Base-by-base conservation (phyloP, 768 basidiomycete genomes). In the Amanita polypyramis region DNA sequence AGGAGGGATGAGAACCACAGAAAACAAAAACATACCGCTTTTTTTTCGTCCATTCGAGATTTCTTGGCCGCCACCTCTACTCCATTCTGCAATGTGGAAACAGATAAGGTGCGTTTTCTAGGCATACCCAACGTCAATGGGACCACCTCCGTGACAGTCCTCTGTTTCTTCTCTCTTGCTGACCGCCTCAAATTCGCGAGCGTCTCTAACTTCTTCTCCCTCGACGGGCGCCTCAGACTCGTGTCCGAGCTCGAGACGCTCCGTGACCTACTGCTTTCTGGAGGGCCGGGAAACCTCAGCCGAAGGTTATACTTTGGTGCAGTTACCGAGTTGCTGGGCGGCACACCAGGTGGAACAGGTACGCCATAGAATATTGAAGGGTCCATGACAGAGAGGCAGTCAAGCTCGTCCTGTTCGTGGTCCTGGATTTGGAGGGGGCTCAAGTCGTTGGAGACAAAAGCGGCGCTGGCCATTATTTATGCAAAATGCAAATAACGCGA, bases 21-120 rank as follows among this genome's bases (percentile, higher is more conserved):
- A n/a, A 20, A 34, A 21, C 33, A 15, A 14, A 32, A 43, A 41
- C 67, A 51, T 53, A 74, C 74, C 42, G 64, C 65, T 51, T 74
- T 74, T 48, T 67, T 70, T 42, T 63, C 60, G n/a, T 34, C 56
- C 53, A 44, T 62, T 55, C 25, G 37, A 25, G 48, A 58, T 53
- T 59, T 65, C 56, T 67, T 67, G 27, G 25, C 36, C 8, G 15
- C 19, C 6, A 12, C 14, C 17, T 38, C 33, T 30, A 6, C 33
- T 5, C 21, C 49, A 29, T 44, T 50, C 14, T 45, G 35, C 42
- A 50, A 25, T 8, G 14, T 25, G 9, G 49, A 45, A 37, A 39
- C 30, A 10, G 49, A 50, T 14, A 50, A 20, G 7, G 49, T 35
- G 9, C 49, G 49, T 38, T 50, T 50, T 25, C 49, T 50, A 12